Base-by-base conservation (phyloP, 139 green algal species). In the Chlamydomonas sp. region DNA sequence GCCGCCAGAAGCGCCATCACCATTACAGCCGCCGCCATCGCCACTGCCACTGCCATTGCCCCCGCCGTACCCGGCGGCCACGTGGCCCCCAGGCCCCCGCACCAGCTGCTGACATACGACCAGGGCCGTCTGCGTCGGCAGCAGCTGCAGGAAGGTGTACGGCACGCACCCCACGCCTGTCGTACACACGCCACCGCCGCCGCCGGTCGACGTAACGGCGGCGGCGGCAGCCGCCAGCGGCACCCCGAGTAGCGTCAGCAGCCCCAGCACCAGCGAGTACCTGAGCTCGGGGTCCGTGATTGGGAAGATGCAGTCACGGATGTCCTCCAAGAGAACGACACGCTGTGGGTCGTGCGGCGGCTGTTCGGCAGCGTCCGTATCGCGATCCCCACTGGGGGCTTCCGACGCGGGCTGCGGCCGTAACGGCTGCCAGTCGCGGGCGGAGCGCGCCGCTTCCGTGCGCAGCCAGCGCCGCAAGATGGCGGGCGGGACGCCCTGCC, bases 181-280 rank as follows among this genome's bases (percentile, higher is more conserved):
- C 62, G 57, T 4, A 49, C 62, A 5, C n/a, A 31, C 66, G 59
- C 61, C 77, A 58, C 15, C 63, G 63, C 14, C 16, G 77, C n/a
- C 61, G 69, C 63, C 20, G 20, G 49, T 59, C 62, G 20, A 3
- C 10, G 67, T 20, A n/a, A 59, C 80, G 68, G 49, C 49, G 69
- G 68, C 77, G 68, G 71, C 60, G 63, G 77, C 66, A 68, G 80
- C 31, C 0, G 78, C 83, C 71, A 97, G 82, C 1, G 93, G 90
- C 20, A 90, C 92, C 0, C 95, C 95, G 79, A 97, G 88, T 79
- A 97, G 89, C 49, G 86, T 80, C 71, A 95, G 75, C 85, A 83
- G 88, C 18, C 91, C 93, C 12, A 93, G 75, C 18, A 94, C 78
- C 17, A 97, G 88, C 31, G 80, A 73, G 61, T 80, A 73, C 14